phyloP scores from a whole-genome alignment of 495 filamentous ascomycete genomes.

The Penicillium cinerascens region DNA sequence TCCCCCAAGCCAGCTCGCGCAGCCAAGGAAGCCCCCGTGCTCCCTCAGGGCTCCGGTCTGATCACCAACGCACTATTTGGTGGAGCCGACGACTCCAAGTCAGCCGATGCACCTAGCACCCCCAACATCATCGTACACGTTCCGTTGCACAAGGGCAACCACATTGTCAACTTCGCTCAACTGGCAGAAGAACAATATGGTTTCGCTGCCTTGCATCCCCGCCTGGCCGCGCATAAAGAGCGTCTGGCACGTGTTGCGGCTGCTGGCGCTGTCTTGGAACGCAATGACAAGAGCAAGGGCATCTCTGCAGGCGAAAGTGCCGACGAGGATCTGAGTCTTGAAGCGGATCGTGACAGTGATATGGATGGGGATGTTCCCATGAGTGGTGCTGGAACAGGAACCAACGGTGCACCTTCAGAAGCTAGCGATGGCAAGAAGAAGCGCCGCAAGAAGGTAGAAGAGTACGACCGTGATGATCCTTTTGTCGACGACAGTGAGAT shows the following conservation, averaged over 20 bases:
- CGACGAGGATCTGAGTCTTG: slow-evolving; percentile 47
- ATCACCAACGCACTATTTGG: slow-evolving; percentile 59
- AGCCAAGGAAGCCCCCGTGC: slow-evolving; percentile 52
- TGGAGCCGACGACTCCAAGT: slow-evolving; percentile 45
- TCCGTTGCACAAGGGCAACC: slow-evolving; percentile 72
- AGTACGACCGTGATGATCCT: slow-evolving; percentile 94
- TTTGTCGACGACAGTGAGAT: slow-evolving; percentile 97
- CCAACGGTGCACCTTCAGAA: slow-evolving; percentile 48
- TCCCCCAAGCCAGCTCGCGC: slow-evolving; percentile 55
- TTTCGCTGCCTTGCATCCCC: slow-evolving; percentile 88
- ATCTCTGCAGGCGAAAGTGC: slow-evolving; percentile 67
- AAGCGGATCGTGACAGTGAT: slow-evolving; percentile 48
- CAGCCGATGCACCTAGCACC: slow-evolving; percentile 48
- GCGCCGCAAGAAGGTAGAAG: slow-evolving; percentile 79
- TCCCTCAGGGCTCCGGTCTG: slow-evolving; percentile 65
- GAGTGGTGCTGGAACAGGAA: slow-evolving; percentile 49
- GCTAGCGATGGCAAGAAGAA: slow-evolving; percentile 59
- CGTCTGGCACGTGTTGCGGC: slow-evolving; percentile 79
- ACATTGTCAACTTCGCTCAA: slow-evolving; percentile 92
- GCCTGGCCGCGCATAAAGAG: slow-evolving; percentile 78
- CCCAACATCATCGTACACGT: slow-evolving; percentile 85
- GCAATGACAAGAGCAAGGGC: slow-evolving; percentile 49
- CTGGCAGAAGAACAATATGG: slow-evolving; percentile 91
- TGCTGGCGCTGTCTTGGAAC: slow-evolving; percentile 76
- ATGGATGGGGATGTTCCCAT: slow-evolving; percentile 75